Conservation (phyloP, 495 filamentous ascomycete species). For the Neurospora sp. region DNA sequence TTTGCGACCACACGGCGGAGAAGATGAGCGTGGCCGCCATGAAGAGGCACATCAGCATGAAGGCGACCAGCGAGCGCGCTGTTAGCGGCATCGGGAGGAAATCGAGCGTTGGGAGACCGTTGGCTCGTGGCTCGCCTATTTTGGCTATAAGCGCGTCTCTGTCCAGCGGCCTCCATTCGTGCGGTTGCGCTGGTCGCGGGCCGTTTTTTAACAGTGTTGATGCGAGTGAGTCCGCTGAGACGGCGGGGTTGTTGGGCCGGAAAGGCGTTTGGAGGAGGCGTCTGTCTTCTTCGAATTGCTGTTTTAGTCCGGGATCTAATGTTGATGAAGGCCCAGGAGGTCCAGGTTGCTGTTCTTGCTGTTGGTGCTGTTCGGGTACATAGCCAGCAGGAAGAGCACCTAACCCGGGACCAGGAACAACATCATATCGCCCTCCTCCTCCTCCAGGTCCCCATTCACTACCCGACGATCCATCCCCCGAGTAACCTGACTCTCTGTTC, state of each 20-base stretch:
- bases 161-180: slow-evolving; percentile 21
- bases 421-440: background rate
- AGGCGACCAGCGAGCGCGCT: slow-evolving; percentile 44
- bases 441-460: slow-evolving; percentile 10
- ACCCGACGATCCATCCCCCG: slow-evolving; percentile 16
- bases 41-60: slow-evolving; percentile 51
- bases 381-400: background rate
- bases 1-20: slow-evolving; percentile 59
- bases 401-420: background rate
- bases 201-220: slow-evolving; percentile 16
- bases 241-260: slow-evolving; percentile 2
- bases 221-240: slow-evolving; percentile 22
- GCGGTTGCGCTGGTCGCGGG: slow-evolving; percentile 11
- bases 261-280: background rate
- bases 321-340: background rate
- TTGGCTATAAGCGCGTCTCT: slow-evolving; percentile 9
- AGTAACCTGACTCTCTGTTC: slow-evolving; percentile 21
- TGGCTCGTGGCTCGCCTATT: slow-evolving; percentile 5
- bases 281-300: background rate
- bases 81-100: slow-evolving; percentile 61
- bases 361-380: slow-evolving; percentile 1
- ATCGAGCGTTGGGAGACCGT: slow-evolving; percentile 38
- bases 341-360: slow-evolving; percentile 1
- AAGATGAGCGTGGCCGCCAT: slow-evolving; percentile 66
- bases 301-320: background rate